Conservation (phyloP, 768 basidiomycete species). For the Filobasidium floriforme region DNA sequence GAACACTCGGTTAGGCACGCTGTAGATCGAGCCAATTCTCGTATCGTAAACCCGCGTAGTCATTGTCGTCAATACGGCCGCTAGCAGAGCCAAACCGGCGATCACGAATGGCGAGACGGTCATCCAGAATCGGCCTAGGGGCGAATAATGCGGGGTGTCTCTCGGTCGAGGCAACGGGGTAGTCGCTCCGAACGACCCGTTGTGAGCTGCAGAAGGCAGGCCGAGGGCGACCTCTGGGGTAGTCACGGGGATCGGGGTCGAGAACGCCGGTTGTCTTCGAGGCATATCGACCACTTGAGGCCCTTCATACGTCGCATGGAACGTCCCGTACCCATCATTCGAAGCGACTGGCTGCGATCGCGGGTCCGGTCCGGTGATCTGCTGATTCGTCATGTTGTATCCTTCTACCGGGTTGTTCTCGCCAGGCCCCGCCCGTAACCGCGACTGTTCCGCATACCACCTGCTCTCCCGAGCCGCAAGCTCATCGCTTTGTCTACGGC, state of each 20-base stretch:
- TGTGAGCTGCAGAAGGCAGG: neutral
- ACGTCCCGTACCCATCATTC: neutral
- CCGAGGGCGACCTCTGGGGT: neutral
- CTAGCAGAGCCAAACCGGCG: neutral
- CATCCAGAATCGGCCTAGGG: neutral
- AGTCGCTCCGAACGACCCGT: neutral
- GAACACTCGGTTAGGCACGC: conserved; percentile 5
- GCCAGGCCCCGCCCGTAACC: neutral
- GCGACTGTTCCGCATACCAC: neutral
- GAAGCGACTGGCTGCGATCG: neutral
- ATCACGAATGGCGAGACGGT: neutral
- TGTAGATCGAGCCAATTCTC: neutral
- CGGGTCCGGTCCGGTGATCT: neutral
- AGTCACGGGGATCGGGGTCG: neutral
- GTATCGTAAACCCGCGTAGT: neutral
- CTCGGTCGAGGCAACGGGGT: neutral
- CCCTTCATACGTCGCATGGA: neutral
- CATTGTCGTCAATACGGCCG: neutral
- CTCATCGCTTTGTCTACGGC: neutral
- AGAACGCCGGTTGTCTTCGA: neutral
- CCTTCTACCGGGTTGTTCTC: neutral
- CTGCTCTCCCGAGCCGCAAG: neutral
- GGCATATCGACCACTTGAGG: neutral
- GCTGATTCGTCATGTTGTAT: neutral
- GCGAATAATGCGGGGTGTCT: neutral